Evolutionary conservation across 2,329 filamentous ascomycete genomes (phyloP), one percentile per base, ranked within the genome.

Genomic region (Fusarium siculi): DNA sequence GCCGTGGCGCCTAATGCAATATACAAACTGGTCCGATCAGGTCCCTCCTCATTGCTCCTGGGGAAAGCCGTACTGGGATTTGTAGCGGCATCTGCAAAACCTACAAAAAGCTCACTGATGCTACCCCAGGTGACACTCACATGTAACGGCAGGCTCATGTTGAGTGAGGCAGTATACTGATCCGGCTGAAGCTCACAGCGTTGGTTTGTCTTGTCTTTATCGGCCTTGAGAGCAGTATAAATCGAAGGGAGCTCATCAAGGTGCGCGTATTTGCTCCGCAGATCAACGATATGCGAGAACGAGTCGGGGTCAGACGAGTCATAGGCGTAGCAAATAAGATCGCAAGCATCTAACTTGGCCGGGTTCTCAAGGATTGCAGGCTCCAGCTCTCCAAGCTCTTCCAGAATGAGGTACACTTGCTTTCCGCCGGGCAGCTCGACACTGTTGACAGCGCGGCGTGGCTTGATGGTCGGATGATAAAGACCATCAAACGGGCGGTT

Each of bases 221-320:
- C 96, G 6, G 96, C 96, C 82, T 99, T 99, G 66, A 98, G 86
- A 0, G 96, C 96, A 4, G 94, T 94, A 80, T 97, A 99, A 12
- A 99, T 92, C 14, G 94, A 92, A 0, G 96, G 96, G 34, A 99
- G 85, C n/a, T 94, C 91, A 80, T 97, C 93, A 5, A 99, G 88
- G 62, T 96, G 92, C 0, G 94, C 91, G 75, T 96, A 93, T 77
- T 92, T 93, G 62, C 90, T 88, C 47, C 95, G 91, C 54, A 98
- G 86, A 23, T 93, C 89, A 42, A 96, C 93, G 59, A 99, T 94
- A 79, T 98, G 95, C 3, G 93, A 91, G 81, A 99, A 99, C 8
- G 94, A 97, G 81, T 98, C 95, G 0, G 96, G 96, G 70, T 99
- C 95, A 3, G 95, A 97, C 5, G 96, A 98, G 84, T 99, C 96